A percentile compares a stretch with the other conserved stretches of the same genome.
Evolutionary conservation across 148 eudicot genomes (phyloP).

Genomic region (Silene conica): DNA sequence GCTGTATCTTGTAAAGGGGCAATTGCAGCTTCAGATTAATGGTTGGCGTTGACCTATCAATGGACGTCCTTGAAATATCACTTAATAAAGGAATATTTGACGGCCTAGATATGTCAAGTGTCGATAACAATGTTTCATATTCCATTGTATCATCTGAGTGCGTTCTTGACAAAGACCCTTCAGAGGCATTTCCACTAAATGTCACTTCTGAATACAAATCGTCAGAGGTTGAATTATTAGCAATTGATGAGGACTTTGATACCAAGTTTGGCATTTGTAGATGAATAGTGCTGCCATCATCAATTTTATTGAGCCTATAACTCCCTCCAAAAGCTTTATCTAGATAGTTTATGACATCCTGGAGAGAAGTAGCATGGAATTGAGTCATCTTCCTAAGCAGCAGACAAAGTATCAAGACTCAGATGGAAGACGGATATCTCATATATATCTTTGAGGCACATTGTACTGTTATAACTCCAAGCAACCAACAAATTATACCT

Average conservation of each 20-base stretch:
- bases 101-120: constrained; percentile 55
- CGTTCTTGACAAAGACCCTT: constrained; percentile 63
- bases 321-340: constrained; percentile 62
- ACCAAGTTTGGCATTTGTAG: constrained; percentile 47
- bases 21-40: constrained; percentile 72
- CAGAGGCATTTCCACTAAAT: constrained; percentile 38
- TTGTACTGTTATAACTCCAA: neutral
- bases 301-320: neutral
- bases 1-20: constrained; percentile 72
- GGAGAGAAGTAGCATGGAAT: constrained; percentile 13
- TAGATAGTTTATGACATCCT: constrained; percentile 78
- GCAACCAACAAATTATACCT: neutral
- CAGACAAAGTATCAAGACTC: neutral
- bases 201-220: constrained; percentile 44
- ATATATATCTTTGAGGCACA: neutral
- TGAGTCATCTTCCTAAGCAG: neutral
- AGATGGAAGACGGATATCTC: neutral
- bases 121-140: constrained; percentile 68
- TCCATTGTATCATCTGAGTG: constrained; percentile 81
- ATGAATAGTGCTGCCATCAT: constrained; percentile 32
- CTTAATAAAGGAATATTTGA: constrained; percentile 44
- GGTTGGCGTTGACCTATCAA: constrained; percentile 49
- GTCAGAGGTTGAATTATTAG: constrained; percentile 49
- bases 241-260: constrained; percentile 54
- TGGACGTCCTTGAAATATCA: constrained; percentile 40